Base-by-base conservation (phyloP, 1,284 basidiomycete species). In the Paramarasmius palmivorus region DNA sequence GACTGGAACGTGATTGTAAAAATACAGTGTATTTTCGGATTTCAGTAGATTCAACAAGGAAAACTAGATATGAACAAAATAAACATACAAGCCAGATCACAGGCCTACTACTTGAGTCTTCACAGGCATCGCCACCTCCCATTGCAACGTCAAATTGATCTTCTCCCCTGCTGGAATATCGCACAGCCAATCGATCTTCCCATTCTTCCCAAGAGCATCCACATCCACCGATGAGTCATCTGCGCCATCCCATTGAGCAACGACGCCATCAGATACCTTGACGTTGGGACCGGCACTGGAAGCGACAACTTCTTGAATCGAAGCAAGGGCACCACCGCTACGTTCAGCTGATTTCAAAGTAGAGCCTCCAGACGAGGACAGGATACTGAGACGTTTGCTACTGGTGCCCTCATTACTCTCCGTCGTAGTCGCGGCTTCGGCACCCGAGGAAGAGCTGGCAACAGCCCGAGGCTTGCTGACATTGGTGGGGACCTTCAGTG, bases 111-210 rank as follows among this genome's bases (percentile, higher is more conserved):
- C 22, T 26, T 26, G 22, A 4, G 19, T 29, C 25, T 46, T 46
- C 12, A 23, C 25, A 26, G 44, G 44, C 25, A 26, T 29, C 25
- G 19, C 15, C 2, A 55, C 56, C 17, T 57, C 50, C 56, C 53
- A 57, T 19, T 52, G 35, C 34, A 52, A 52, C 14, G 34, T 32
- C n/a, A 57, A 17, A 45, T 55, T 57, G 17, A 54, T 19, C 22
- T 54, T 57, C n/a, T 49, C 53, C 49, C 54, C 46, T 15, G 53
- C 25, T 12, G 47, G 25, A 29, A 57, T 34, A 9, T 54, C 10
- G 47, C 56, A 57, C 63, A 57, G 10, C 55, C 56, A 57, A 41
- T 52, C 52, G 20, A 55, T 46, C 42, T 54, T 46, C 25, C 56
- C 53, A 19, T 55, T 49, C 40, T 54, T 49, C 19, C 56, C 56